A percentile compares a stretch with the other conserved stretches of the same genome.
phyloP scores from a whole-genome alignment of 352 stramenopile species.

The Thraustochytrium striatum region DNA sequence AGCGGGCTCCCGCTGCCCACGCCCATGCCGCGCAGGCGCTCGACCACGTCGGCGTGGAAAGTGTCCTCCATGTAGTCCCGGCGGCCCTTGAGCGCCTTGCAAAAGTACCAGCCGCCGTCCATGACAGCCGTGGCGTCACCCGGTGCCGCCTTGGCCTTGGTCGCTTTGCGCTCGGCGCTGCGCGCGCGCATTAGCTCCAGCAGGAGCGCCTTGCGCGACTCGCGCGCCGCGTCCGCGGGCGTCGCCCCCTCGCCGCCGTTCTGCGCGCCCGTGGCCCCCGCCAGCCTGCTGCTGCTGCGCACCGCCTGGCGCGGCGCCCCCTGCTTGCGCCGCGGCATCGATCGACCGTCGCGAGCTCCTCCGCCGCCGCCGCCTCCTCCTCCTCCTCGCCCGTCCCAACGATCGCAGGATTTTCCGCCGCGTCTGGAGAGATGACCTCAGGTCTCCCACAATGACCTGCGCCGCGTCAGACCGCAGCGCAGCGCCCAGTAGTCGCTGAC shows the following conservation, averaged over 20 bases:
- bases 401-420: no score
- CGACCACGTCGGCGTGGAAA: not conserved
- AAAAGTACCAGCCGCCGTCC: not conserved
- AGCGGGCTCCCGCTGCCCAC: not conserved
- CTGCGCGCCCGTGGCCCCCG: not conserved
- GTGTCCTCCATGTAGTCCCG: slow-evolving; percentile 45
- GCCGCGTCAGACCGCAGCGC: no score
- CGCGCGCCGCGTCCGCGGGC: not conserved
- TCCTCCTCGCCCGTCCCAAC: no score
- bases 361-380: no score
- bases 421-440: no score
- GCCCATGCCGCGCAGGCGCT: not conserved
- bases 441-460: no score
- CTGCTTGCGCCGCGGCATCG: not conserved
- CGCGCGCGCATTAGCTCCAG: not conserved
- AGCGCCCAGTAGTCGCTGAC: no score
- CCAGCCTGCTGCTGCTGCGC: not conserved
- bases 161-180: not conserved
- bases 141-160: not conserved
- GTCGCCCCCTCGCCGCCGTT: not conserved
- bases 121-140: not conserved
- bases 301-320: not conserved
- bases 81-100: not conserved
- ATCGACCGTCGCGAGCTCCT: no score
- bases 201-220: not conserved